Percentiles rank a stretch among this genome's conserved stretches.
Conservation (phyloP, 106 monocot genomes). For the Dendrobium nobile region DNA sequence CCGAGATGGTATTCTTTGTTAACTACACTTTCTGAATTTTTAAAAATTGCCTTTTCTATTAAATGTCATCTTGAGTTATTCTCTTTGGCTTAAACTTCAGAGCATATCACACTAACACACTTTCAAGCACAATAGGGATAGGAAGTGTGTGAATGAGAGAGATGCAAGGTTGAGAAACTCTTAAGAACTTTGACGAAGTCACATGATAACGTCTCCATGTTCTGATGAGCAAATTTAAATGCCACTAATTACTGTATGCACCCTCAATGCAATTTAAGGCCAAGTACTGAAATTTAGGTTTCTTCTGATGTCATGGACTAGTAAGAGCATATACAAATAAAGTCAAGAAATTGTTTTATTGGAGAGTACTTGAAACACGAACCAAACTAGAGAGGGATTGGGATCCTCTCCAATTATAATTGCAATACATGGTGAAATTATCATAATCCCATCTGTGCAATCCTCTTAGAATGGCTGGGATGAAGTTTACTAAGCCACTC, state of each 20-base stretch:
- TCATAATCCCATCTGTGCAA: neutral
- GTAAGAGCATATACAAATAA: neutral
- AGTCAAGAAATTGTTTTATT: neutral
- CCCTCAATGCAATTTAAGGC: neutral
- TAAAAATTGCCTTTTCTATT: neutral
- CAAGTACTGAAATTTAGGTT: neutral
- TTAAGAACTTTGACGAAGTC: neutral
- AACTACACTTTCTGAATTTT: neutral
- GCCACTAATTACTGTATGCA: neutral
- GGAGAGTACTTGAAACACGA: neutral
- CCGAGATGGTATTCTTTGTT: constrained; percentile 62
- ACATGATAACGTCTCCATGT: neutral
- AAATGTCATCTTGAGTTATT: neutral
- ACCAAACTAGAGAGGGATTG: neutral
- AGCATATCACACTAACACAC: neutral
- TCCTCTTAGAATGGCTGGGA: neutral
- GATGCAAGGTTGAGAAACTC: neutral
- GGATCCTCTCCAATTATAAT: neutral
- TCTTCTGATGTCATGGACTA: neutral
- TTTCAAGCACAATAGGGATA: neutral
- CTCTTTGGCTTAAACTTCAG: neutral
- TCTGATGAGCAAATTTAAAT: neutral
- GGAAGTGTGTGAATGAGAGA: neutral
- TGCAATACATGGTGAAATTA: neutral
- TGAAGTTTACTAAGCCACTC: neutral